These are phyloP conservation scores for Globisporangium spinosum DNA, from an alignment of 352 stramenopile genomes.

Conservation along the genomic window DNA sequence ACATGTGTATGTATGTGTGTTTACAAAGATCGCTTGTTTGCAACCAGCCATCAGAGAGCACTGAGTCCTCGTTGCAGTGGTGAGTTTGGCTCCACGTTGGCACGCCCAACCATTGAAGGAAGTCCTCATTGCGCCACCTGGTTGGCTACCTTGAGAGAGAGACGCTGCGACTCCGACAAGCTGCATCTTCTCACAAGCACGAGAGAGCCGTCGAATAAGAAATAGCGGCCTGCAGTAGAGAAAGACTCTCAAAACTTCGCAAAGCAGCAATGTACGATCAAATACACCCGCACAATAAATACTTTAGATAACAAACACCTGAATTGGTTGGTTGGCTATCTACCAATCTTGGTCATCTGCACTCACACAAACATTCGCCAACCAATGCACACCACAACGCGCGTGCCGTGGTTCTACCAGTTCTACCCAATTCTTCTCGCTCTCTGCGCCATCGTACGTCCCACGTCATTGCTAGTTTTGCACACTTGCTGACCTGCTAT, in stretches of 20 bases:
- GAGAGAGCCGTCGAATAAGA: not conserved
- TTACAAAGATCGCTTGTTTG: not conserved
- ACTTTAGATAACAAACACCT: no score
- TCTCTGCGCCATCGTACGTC: conserved; percentile 24
- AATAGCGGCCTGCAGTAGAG: not conserved
- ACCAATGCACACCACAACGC: not conserved
- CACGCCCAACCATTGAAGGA: not conserved
- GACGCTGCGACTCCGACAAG: not conserved
- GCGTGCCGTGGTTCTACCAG: not conserved
- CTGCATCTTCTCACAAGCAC: not conserved
- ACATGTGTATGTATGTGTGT: no score
- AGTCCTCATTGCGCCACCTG: no score
- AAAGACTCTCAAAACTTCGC: no score
- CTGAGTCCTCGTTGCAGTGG: not conserved
- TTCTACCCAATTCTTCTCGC: conserved; percentile 37
- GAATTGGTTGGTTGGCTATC: no score
- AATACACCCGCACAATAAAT: no score
- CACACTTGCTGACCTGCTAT: not conserved
- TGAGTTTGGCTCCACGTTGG: not conserved
- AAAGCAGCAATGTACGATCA: no score
- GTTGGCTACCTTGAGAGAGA: not conserved
- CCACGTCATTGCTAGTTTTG: not conserved
- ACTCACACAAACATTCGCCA: not conserved
- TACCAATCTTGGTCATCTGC: not conserved
- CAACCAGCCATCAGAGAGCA: not conserved